Evolutionary conservation across 2,329 filamentous ascomycete genomes (phyloP), one percentile per base, ranked within the genome.

Genomic region (Penicillium brevicompactum): DNA sequence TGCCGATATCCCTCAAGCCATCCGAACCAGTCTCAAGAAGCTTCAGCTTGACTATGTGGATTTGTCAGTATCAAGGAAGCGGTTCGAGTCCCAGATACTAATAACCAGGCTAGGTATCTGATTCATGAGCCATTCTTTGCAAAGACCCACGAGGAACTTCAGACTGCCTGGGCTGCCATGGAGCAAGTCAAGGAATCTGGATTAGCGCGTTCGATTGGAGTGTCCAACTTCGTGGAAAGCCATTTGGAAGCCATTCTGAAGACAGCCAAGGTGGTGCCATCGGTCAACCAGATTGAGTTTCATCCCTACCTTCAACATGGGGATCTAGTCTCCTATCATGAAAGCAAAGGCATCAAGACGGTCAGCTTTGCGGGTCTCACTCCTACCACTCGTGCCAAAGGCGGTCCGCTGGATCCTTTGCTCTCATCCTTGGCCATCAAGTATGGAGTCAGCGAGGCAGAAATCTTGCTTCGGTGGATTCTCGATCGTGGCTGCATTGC

Each of bases 101-200:
- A 41, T 10, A 13, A 48, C 32, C 7, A 21, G 46, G 27, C 5
- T 44, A 84, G 82, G 48, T 87, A 85, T 63, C 73, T 88, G 13
- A 86, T 87, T 57, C 85, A 88, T 65, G 71, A 77, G 2, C 85
- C 85, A 0, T 87, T 84, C 72, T 84, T 82, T 59, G 79, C 78
- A 38, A 77, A 81, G 44, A 76, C 77, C 0, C 80, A 84, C 46
- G 72, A 72, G 30, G 78, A 84, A 13, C 76, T 87, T 14, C 84
- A 87, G 67, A 68, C 74, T 31, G 79, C 81, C 43, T 87, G 85
- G 85, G 78, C 79, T 38, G 74, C 78, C 5, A 84, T 87, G 83
- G 85, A 88, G 64, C 70, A 77, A 38, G 71, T 87, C 38, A 78
- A 84, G 60, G 71, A 75, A n/a, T 69, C 78, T 13, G 85, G 85